Base-by-base conservation (phyloP, 2,329 filamentous ascomycete species). In the Mycosphaerelloides madeirae region DNA sequence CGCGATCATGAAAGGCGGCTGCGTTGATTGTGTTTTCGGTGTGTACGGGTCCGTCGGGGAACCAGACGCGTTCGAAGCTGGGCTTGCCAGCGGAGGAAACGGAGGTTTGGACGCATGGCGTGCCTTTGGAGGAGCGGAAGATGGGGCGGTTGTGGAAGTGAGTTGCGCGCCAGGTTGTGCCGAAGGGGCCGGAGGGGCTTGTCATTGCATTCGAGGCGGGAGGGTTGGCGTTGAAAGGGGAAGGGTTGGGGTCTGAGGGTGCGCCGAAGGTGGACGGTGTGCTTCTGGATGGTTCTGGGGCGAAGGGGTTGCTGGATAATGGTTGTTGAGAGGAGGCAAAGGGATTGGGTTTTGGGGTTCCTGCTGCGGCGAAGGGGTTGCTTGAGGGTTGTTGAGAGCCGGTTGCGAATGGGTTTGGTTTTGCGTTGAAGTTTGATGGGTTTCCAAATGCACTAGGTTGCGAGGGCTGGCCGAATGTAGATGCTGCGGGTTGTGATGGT, bases 21-120 rank as follows among this genome's bases (percentile, higher is more conserved):
- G 31, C 38, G n/a, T 29, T 29, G 16, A 18, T n/a, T 7, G 83
- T 84, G 50, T 84, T 70, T 29, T 70, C 63, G 36, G 69, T 72
- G 16, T 63, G 64, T 1, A 84, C 85, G 16, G 83, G 75, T 0
- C 86, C 87, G 9, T 29, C 29, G 14, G 46, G 43, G 34, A 48
- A 43, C 44, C 44, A 48, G 22, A 49, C 35, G 7, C 38, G 25
- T 18, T 35, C 3, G 9, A 35, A 18, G 11, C 16, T 5, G 22
- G 22, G 33, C 12, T 19, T 16, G 6, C 33, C 33, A 15, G 9
- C 19, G 3, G 33, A 6, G 3, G 33, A 35, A 16, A 15, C 9
- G 3, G 33, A 6, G 13, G 8, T 18, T 6, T 15, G n/a, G 8
- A 35, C 6, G 19, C 33, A 35, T 8, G 33, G 33, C 11, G 9